Evolutionary conservation across 106 monocot species (phyloP).

Genomic region (Dendrobium chrysotoxum): DNA sequence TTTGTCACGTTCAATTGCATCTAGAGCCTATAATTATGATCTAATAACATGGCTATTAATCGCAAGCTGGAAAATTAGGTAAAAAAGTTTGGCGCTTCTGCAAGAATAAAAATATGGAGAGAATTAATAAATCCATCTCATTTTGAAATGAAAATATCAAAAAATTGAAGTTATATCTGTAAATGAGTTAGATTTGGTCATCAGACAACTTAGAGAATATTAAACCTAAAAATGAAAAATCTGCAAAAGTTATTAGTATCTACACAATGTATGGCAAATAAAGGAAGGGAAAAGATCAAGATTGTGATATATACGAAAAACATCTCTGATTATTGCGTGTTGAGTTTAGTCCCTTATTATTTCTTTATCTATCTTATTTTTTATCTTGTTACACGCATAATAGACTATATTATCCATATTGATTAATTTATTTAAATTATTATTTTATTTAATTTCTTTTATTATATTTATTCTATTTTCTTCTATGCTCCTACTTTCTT

Average conservation of each 20-base stretch:
- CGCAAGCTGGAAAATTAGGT: not conserved
- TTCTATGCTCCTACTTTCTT: too few species aligned
- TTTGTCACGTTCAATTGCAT: not conserved
- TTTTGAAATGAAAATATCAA: not conserved
- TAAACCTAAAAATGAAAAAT: not conserved
- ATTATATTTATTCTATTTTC: too few species aligned
- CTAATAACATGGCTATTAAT: constrained; percentile 2
- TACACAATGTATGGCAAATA: not conserved
- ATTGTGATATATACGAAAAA: too few species aligned
- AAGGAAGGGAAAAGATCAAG: not conserved
- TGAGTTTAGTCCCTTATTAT: too few species aligned
- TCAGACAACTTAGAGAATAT: not conserved
- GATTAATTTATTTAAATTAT: too few species aligned
- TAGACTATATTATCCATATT: too few species aligned
- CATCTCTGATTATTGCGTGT: too few species aligned
- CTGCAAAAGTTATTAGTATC: not conserved
- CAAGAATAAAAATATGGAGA: not conserved
- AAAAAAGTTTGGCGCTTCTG: not conserved
- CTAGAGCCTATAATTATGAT: not conserved
- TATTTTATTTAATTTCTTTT: too few species aligned
- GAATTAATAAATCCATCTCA: not conserved
- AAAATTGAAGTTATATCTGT: not conserved
- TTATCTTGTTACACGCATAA: too few species aligned
- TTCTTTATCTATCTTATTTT: too few species aligned
- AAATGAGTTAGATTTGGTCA: not conserved